These are phyloP conservation scores for Naganishia friedmannii DNA, from an alignment of 768 basidiomycete genomes.

Conservation along the genomic window DNA sequence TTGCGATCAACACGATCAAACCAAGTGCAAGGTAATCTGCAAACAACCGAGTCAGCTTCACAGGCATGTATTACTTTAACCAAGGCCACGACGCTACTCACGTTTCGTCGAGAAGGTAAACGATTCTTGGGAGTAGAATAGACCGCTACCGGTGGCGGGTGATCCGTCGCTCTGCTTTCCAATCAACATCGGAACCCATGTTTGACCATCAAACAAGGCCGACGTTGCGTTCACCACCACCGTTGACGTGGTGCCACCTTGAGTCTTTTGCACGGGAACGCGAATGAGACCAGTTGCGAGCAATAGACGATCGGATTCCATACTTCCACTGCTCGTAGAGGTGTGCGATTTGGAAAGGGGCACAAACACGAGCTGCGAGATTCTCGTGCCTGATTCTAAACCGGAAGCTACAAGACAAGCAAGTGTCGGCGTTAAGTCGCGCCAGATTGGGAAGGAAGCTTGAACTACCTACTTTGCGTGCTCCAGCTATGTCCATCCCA, in stretches of 20 bases:
- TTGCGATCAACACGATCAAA: conserved; percentile 92
- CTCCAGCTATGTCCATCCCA: conserved; percentile 83
- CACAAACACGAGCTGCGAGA: conserved; percentile 75
- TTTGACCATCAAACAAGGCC: conserved; percentile 80
- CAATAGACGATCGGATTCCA: conserved; percentile 82
- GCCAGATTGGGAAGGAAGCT: not conserved
- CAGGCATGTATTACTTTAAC: conserved; percentile 21
- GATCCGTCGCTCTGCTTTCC: conserved; percentile 65
- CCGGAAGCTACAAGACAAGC: not conserved
- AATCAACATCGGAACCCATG: conserved; percentile 75
- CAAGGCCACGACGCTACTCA: conserved; percentile 58
- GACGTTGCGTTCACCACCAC: conserved; percentile 70
- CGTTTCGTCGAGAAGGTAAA: conserved; percentile 64
- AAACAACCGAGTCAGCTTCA: conserved; percentile 15
- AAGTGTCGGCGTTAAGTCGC: not conserved
- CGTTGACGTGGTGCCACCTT: not conserved
- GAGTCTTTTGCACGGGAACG: conserved; percentile 55
- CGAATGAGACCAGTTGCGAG: conserved; percentile 81
- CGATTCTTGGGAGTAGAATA: conserved; percentile 61
- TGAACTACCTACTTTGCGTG: conserved; percentile 58
- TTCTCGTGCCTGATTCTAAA: not conserved
- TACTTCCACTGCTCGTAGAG: conserved; percentile 58
- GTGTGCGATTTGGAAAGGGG: conserved; percentile 75
- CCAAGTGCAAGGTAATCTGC: conserved; percentile 84
- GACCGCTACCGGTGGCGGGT: conserved; percentile 67